These are phyloP conservation scores for Arachnopeziza araneosa DNA, from an alignment of 2,329 filamentous ascomycete species.

Conservation along the genomic window DNA sequence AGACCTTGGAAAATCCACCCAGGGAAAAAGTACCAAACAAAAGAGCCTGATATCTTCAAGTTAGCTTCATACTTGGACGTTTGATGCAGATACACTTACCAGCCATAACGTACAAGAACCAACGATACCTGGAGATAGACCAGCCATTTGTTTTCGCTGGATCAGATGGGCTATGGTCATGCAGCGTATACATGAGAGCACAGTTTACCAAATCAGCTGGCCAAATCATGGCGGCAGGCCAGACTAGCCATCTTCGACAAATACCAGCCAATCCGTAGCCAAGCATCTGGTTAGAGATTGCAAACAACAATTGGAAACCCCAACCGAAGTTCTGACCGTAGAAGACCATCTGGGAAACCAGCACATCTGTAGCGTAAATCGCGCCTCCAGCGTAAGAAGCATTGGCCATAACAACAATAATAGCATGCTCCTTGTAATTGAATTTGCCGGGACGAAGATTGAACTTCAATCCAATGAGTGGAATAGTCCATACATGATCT, in stretches of 20 bases:
- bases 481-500: conserved; percentile 12
- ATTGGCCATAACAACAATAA: conserved; percentile 57
- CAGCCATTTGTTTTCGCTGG: background rate
- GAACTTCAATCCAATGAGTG: conserved; percentile 47
- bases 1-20: conserved; percentile 54
- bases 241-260: conserved; percentile 50
- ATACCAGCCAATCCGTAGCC: conserved; percentile 60
- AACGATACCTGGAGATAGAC: background rate
- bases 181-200: background rate
- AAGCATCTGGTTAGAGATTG: conserved; percentile 55
- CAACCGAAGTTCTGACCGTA: conserved; percentile 65
- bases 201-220: background rate
- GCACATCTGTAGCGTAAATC: conserved; percentile 1
- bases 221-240: conserved; percentile 6
- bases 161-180: background rate
- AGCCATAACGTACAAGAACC: background rate
- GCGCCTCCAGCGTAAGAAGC: conserved; percentile 17
- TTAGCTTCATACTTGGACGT: background rate
- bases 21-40: conserved; percentile 4
- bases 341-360: background rate
- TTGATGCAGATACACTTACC: background rate
- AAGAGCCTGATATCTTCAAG: background rate
- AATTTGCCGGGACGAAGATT: conserved; percentile 62
- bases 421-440: conserved; percentile 63
- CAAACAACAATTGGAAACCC: conserved; percentile 54